Evolutionary conservation across 257 asterid species (phyloP).

Genomic region (Misopates orontium): DNA sequence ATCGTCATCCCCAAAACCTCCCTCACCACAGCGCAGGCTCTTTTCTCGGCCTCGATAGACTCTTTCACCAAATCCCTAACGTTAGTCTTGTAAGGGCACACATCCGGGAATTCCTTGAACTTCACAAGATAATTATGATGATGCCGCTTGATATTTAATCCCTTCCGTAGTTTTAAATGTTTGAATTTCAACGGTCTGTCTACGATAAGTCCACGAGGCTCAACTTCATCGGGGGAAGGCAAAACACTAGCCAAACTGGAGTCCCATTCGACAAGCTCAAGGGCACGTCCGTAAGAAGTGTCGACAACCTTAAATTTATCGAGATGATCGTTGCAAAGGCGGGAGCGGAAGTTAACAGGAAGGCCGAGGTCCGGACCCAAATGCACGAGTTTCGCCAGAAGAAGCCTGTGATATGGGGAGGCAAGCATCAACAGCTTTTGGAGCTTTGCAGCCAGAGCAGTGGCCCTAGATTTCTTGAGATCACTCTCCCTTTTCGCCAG

Average conservation of each 20-base stretch:
- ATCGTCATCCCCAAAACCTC: constrained; percentile 82
- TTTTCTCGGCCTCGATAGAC: constrained; percentile 80
- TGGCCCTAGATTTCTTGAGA: constrained; percentile 52
- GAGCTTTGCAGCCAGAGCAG: constrained; percentile 60
- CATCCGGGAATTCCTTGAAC: constrained; percentile 61
- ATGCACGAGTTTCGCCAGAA: constrained; percentile 76
- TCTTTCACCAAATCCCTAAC: constrained; percentile 48
- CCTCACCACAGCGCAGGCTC: constrained; percentile 87
- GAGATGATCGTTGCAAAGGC: constrained; percentile 79
- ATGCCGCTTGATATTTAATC: constrained; percentile 67
- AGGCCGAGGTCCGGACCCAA: constrained; percentile 84
- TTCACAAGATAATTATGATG: constrained; percentile 68
- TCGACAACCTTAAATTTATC: constrained; percentile 73
- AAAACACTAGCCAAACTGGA: constrained; percentile 45
- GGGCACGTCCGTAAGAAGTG: constrained; percentile 87
- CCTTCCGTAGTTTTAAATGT: constrained; percentile 73
- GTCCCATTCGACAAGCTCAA: constrained; percentile 87
- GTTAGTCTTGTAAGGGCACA: constrained; percentile 72
- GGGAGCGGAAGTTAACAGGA: constrained; percentile 76
- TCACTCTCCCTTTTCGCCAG: constrained; percentile 54
- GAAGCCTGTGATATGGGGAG: constrained; percentile 63
- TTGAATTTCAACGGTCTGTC: constrained; percentile 88
- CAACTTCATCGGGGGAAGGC: constrained; percentile 41
- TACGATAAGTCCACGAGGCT: constrained; percentile 65
- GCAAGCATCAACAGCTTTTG: constrained; percentile 92